Conservation (phyloP, 2,329 filamentous ascomycete genomes). For the Aplosporella prunicola region DNA sequence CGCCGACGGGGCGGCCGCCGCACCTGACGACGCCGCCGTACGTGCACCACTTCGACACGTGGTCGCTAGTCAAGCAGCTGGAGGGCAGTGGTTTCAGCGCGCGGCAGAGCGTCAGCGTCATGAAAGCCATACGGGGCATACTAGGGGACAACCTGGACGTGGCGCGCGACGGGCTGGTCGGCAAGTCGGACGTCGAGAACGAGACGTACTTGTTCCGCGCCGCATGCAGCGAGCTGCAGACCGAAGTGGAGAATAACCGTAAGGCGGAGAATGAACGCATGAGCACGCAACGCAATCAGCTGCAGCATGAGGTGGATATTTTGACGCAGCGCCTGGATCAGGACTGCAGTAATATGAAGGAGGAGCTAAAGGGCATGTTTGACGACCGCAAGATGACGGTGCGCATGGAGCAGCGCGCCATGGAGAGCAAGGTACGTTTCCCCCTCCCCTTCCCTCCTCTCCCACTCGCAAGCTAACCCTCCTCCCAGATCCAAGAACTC, state of each 20-base stretch:
- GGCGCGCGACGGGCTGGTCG: conserved; percentile 71
- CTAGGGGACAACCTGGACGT: conserved; percentile 71
- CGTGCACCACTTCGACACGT: conserved; percentile 95
- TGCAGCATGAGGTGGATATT: conserved; percentile 96
- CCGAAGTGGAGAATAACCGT: conserved; percentile 72
- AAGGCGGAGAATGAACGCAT: conserved; percentile 70
- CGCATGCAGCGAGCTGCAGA: conserved; percentile 82
- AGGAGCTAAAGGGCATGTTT: conserved; percentile 91
- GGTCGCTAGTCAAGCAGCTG: conserved; percentile 75
- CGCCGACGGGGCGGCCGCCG: conserved; percentile 44
- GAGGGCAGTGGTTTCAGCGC: conserved; percentile 60
- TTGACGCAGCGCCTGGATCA: conserved; percentile 75
- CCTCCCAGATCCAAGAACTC: conserved; percentile 69
- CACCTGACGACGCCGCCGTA: conserved; percentile 68
- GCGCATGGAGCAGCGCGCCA: conserved; percentile 72
- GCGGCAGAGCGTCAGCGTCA: conserved; percentile 69
- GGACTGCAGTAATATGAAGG: conserved; percentile 70
- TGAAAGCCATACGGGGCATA: conserved; percentile 81
- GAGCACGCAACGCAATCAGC: conserved; percentile 69
- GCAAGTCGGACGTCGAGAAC: conserved; percentile 89
- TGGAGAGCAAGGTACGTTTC: conserved; percentile 62
- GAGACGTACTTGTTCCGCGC: conserved; percentile 79
- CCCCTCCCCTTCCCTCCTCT: not conserved
- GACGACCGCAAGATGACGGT: conserved; percentile 93
- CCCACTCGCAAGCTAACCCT: too few relatives aligned